These are phyloP conservation scores for Venturia aucupariae DNA, from an alignment of 2,329 filamentous ascomycete genomes.

Conservation along the genomic window DNA sequence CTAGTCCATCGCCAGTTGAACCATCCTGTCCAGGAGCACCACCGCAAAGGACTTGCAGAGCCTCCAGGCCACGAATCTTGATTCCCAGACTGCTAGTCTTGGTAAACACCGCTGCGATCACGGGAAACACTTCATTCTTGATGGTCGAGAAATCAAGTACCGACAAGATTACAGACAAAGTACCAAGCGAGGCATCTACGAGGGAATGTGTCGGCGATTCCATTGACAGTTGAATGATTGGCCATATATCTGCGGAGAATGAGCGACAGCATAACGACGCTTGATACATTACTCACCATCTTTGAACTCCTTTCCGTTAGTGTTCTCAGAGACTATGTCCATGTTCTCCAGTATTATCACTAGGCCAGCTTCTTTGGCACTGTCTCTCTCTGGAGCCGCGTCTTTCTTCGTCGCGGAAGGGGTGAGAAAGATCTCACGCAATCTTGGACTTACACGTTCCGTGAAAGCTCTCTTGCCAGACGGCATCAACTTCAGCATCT, in stretches of 20 bases:
- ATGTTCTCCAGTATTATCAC: conserved; percentile 88
- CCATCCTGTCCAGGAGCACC: conserved; percentile 47
- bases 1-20: conserved; percentile 58
- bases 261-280: background rate
- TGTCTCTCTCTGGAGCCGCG: conserved; percentile 60
- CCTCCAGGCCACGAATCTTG: conserved; percentile 85
- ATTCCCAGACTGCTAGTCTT: conserved; percentile 90
- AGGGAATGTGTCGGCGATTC: conserved; percentile 84
- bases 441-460: conserved; percentile 73
- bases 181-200: conserved; percentile 74
- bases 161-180: conserved; percentile 70
- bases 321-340: conserved; percentile 65
- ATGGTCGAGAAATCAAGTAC: conserved; percentile 93
- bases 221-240: conserved; percentile 72
- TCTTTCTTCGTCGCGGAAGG: conserved; percentile 35
- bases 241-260: conserved; percentile 62
- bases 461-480: conserved; percentile 69
- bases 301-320: conserved; percentile 86
- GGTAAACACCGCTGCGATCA: conserved; percentile 82
- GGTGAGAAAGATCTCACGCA: conserved; percentile 73
- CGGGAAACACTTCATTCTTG: conserved; percentile 92
- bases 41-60: conserved; percentile 82
- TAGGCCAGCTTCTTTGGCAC: conserved; percentile 75
- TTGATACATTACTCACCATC: conserved; percentile 52
- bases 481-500: conserved; percentile 71